Percentiles rank a stretch among this genome's conserved stretches.
These are phyloP conservation scores for Fallopia convolvulus DNA, from an alignment of 148 eudicot genomes.

Conservation along the genomic window DNA sequence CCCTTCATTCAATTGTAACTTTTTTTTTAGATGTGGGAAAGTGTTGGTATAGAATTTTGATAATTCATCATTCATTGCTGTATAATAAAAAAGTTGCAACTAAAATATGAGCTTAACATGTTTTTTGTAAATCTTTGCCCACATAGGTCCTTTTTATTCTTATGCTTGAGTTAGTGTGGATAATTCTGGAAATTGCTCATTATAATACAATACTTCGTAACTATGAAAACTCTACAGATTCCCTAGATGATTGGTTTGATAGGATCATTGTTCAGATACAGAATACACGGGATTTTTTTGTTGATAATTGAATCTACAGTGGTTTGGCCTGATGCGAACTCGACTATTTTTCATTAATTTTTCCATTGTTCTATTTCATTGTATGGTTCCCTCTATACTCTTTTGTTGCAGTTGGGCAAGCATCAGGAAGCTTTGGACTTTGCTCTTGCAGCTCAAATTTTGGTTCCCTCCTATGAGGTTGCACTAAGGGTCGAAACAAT, in stretches of 20 bases:
- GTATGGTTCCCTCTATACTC: neutral
- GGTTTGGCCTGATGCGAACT: neutral
- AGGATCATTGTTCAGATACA: neutral
- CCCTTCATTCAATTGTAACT: neutral
- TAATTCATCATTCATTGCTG: neutral
- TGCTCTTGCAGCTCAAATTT: conserved; percentile 65
- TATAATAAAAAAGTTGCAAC: neutral
- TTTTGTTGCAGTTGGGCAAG: conserved; percentile 61
- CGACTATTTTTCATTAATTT: neutral
- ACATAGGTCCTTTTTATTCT: neutral
- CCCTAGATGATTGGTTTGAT: neutral
- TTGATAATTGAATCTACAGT: neutral
- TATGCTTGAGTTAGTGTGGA: neutral
- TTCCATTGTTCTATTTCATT: neutral
- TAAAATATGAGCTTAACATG: neutral
- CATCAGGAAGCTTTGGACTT: conserved; percentile 79
- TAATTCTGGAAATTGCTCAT: neutral
- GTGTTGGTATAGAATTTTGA: neutral
- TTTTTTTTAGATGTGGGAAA: neutral
- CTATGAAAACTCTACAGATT: neutral
- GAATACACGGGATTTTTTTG: neutral
- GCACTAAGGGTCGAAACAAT: conserved; percentile 56
- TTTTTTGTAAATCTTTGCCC: neutral
- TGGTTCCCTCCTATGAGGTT: conserved; percentile 70
- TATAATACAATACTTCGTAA: neutral